Conservation (phyloP, 2,329 filamentous ascomycete species). For the Westerdykella aurantiaca region DNA sequence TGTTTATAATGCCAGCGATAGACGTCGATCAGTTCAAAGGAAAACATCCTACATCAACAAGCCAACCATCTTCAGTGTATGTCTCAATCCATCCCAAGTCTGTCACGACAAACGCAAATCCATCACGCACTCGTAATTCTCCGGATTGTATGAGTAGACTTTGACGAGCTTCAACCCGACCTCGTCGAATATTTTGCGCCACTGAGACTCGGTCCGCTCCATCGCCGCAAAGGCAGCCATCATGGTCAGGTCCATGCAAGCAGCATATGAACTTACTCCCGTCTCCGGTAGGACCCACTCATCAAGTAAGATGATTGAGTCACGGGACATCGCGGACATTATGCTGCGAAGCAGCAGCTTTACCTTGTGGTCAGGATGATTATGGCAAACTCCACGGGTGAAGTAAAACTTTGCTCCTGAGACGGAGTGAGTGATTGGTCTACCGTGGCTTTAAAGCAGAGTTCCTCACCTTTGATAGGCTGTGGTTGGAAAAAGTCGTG, state of each 20-base stretch:
- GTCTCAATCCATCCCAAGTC: too few species aligned
- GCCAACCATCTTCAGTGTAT: too few species aligned
- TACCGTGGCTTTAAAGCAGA: neutral
- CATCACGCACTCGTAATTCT: too few species aligned
- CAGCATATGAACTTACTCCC: slow-evolving; percentile 27
- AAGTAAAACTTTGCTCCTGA: slow-evolving; percentile 36
- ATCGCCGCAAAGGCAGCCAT: slow-evolving; percentile 28
- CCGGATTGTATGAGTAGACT: neutral
- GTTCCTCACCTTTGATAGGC: slow-evolving; percentile 19
- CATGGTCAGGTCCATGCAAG: slow-evolving; percentile 37
- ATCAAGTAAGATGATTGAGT: slow-evolving; percentile 40
- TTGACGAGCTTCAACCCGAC: slow-evolving; percentile 4
- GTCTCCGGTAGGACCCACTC: slow-evolving; percentile 40
- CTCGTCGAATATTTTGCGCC: slow-evolving; percentile 20
- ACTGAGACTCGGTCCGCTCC: slow-evolving; percentile 36
- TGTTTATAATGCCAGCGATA: too few species aligned
- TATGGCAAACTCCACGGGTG: slow-evolving; percentile 37
- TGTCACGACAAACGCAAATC: too few species aligned
- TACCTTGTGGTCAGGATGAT: slow-evolving; percentile 34
- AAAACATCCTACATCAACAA: too few species aligned
- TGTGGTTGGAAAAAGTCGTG: slow-evolving; percentile 26
- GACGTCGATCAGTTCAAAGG: too few species aligned
- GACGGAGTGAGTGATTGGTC: neutral
- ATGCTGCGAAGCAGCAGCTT: slow-evolving; percentile 33
- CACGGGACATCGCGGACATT: slow-evolving; percentile 26